These are phyloP conservation scores for Talaromyces piceae DNA, from an alignment of 2,329 filamentous ascomycete species.

Conservation along the genomic window DNA sequence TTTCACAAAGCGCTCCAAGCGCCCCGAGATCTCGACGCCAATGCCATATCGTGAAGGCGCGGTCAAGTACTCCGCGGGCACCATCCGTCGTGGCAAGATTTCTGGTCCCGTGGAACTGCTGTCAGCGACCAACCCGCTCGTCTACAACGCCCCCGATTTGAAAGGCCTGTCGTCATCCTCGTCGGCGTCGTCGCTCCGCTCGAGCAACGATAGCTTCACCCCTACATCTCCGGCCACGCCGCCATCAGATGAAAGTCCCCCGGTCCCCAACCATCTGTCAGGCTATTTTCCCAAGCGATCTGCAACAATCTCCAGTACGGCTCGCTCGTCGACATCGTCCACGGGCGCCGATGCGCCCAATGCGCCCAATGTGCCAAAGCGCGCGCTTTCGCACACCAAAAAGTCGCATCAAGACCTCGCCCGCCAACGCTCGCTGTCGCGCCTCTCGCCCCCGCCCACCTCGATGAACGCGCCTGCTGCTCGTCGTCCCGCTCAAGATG, in stretches of 20 bases:
- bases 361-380: slow-evolving; percentile 64
- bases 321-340: slow-evolving; percentile 39
- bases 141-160: slow-evolving; percentile 88
- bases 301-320: slow-evolving; percentile 55
- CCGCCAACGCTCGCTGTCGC: slow-evolving; percentile 58
- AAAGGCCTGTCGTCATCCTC: slow-evolving; percentile 35
- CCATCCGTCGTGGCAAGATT: slow-evolving; percentile 52
- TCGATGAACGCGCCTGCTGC: slow-evolving; percentile 28
- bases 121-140: slow-evolving; percentile 93
- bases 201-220: slow-evolving; percentile 60
- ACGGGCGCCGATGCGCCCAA: slow-evolving; percentile 50
- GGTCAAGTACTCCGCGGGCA: slow-evolving; percentile 36
- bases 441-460: slow-evolving; percentile 37
- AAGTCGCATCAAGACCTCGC: slow-evolving; percentile 70
- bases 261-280: slow-evolving; percentile 49
- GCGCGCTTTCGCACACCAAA: slow-evolving; percentile 83
- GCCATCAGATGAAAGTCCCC: slow-evolving; percentile 36
- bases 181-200: slow-evolving; percentile 49
- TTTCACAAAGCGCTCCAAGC: slow-evolving; percentile 43
- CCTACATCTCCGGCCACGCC: slow-evolving; percentile 39
- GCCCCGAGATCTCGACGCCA: slow-evolving; percentile 37
- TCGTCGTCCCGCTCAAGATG: slow-evolving; percentile 27
- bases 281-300: slow-evolving; percentile 63
- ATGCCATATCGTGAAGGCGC: slow-evolving; percentile 40
- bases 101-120: slow-evolving; percentile 80